Evolutionary conservation across 2,329 filamentous ascomycete genomes (phyloP), one percentile per base, ranked within the genome.

Genomic region (Didymellaceae sp.): DNA sequence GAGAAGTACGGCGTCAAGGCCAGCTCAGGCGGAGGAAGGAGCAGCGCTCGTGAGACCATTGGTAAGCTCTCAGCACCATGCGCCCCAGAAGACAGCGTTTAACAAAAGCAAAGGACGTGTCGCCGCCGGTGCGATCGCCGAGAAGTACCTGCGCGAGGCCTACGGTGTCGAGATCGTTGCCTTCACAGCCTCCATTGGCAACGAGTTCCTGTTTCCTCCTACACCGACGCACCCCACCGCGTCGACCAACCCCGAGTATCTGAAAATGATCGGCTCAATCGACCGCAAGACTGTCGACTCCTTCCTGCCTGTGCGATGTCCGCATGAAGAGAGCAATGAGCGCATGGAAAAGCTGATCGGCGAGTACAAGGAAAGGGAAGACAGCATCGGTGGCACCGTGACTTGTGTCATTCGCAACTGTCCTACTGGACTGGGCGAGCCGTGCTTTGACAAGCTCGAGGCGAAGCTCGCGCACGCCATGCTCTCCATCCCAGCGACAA

Each of bases 1-100:
- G 90, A 96, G 75, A 97, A 97, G 78, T 99, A 99, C 74, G 93
- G 93, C 49, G 86, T 95, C 63, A 95, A 95, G 80, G 91, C 94
- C 28, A 90, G 86, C 72, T 91, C 87, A 55, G 93, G 94, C 51
- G 93, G 94, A 63, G 93, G 94, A 45, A 84, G 94, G 56, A 92
- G 88, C 72, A 92, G 88, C 72, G 94, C 94, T n/a, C 82, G 93
- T 59, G 93, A 97, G 81, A 97, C 93, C 9, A 96, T 97, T 70
- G 91, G 88, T 83, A 70, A 45, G 66, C 47, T 28, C 5, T 13
- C 11, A 30, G 22, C 10, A 7, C 37, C 13, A 10, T 6, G n/a
- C 9, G 10, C 13, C 9, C 14, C 7, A 2, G 16, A 25, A 20
- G 7, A 14, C 9, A 45, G 18, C 2, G 3, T 34, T 55, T 69